A percentile compares a stretch with the other conserved stretches of the same genome.
Evolutionary conservation across 768 basidiomycete genomes (phyloP).

Genomic region (Scleroderma bovista): DNA sequence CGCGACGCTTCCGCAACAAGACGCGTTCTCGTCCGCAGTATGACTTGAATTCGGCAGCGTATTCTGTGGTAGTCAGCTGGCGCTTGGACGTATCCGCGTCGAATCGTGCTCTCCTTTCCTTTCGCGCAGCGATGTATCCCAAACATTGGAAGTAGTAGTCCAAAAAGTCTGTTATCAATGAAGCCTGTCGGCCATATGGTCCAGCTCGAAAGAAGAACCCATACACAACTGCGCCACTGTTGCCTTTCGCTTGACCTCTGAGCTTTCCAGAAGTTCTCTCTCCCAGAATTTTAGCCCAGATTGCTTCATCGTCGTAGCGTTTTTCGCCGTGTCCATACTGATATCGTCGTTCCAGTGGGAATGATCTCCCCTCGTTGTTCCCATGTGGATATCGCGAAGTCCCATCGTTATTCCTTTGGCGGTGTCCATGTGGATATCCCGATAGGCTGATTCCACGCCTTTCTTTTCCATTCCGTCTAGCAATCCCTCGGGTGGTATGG

Average conservation of each 20-base stretch:
- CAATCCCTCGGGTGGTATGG: no score
- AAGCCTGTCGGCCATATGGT: constrained; percentile 4
- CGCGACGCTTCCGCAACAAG: constrained; percentile 82
- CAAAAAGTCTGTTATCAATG: constrained; percentile 65
- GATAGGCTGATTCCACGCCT: constrained; percentile 25
- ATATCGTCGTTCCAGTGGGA: constrained; percentile 46
- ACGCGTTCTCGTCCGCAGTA: constrained; percentile 95
- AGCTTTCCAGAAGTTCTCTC: constrained; percentile 71
- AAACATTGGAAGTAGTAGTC: constrained; percentile 98
- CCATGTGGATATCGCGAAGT: constrained; percentile 54
- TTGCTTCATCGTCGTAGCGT: constrained; percentile 46
- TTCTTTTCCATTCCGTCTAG: background rate
- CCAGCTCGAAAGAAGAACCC: constrained; percentile 24
- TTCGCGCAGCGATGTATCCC: constrained; percentile 82
- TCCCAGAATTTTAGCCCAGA: constrained; percentile 71
- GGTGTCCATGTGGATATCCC: constrained; percentile 77
- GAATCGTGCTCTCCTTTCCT: constrained; percentile 78
- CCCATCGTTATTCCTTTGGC: constrained; percentile 52
- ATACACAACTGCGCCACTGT: constrained; percentile 95
- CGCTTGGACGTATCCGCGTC: constrained; percentile 76
- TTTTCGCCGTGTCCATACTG: constrained; percentile 49
- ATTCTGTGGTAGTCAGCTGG: constrained; percentile 47
- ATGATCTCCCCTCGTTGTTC: constrained; percentile 50
- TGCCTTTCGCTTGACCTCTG: constrained; percentile 91
- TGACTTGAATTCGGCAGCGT: constrained; percentile 79